These are phyloP conservation scores for Ceraceosorus guamensis DNA, from an alignment of 1,284 basidiomycete species.

Conservation along the genomic window DNA sequence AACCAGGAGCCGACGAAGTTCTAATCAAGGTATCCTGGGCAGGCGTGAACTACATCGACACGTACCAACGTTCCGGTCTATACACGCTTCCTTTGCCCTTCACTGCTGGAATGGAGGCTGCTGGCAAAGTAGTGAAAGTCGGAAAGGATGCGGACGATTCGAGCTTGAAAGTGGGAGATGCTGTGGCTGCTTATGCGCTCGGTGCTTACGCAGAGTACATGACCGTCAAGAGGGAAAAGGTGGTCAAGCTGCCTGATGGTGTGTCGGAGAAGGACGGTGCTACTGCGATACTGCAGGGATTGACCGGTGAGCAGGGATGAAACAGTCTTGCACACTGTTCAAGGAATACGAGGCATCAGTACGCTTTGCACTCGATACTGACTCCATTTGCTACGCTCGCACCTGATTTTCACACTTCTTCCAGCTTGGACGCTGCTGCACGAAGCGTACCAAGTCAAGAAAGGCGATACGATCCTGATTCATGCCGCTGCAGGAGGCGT, in stretches of 20 bases:
- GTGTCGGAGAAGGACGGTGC: slow-evolving; percentile 64
- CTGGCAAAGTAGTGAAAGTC: slow-evolving; percentile 68
- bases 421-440: slow-evolving; percentile 65
- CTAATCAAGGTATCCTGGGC: slow-evolving; percentile 64
- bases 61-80: slow-evolving; percentile 52
- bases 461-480: slow-evolving; percentile 60
- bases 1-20: slow-evolving; percentile 61
- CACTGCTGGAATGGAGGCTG: slow-evolving; percentile 68
- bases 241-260: slow-evolving; percentile 54
- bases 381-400: not conserved
- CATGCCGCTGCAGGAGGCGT: slow-evolving; percentile 81
- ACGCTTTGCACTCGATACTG: no score
- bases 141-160: slow-evolving; percentile 23
- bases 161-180: slow-evolving; percentile 57
- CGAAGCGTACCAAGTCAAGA: slow-evolving; percentile 74
- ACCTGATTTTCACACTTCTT: not conserved
- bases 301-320: slow-evolving; percentile 55
- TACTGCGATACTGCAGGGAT: slow-evolving; percentile 64
- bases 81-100: slow-evolving; percentile 61
- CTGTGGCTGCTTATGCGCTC: slow-evolving; percentile 56
- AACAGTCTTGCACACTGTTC: not conserved
- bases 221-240: slow-evolving; percentile 60
- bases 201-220: slow-evolving; percentile 70
- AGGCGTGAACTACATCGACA: slow-evolving; percentile 60
- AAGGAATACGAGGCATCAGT: not conserved